phyloP scores from a whole-genome alignment of 345 rosid species.

The Salix brachista region DNA sequence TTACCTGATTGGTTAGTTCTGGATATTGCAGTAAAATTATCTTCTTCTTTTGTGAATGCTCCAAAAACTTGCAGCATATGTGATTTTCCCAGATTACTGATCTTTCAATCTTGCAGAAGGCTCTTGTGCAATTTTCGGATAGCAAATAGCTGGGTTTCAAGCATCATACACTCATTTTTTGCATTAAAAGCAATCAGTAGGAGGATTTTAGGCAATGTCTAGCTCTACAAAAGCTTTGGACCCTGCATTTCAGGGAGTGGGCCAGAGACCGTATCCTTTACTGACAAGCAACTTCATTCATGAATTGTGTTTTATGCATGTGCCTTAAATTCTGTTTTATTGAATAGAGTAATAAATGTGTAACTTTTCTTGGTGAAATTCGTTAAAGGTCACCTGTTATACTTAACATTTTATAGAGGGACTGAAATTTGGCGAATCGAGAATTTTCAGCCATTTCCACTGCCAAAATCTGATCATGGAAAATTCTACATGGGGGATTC shows the following conservation, averaged over 20 bases:
- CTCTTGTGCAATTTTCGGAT: slow-evolving; percentile 11
- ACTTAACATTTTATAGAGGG: slow-evolving; percentile 72
- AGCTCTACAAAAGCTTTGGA: slow-evolving; percentile 71
- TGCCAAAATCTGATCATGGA: slow-evolving; percentile 87
- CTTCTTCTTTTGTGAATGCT: not conserved
- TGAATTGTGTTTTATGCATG: not conserved
- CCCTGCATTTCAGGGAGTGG: slow-evolving; percentile 95
- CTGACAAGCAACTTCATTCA: not conserved
- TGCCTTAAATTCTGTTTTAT: not conserved
- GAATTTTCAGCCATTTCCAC: slow-evolving; percentile 79
- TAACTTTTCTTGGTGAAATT: not conserved
- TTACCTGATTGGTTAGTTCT: not conserved
- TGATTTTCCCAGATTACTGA: not conserved
- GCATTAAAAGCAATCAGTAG: slow-evolving; percentile 1
- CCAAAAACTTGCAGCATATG: not conserved
- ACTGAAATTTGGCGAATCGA: slow-evolving; percentile 97
- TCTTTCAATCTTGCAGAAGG: slow-evolving; percentile 14
- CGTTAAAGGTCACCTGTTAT: slow-evolving; percentile 23
- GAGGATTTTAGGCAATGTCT: slow-evolving; percentile 52
- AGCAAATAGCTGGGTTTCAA: slow-evolving; percentile 10
- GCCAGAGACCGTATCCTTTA: slow-evolving; percentile 90
- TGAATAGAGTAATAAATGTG: not conserved
- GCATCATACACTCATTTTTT: not conserved
- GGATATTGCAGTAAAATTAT: not conserved
- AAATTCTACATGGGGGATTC: slow-evolving; percentile 95